phyloP scores from a whole-genome alignment of 371 early-diverging fungal species.

The Haplosporangium sp. region DNA sequence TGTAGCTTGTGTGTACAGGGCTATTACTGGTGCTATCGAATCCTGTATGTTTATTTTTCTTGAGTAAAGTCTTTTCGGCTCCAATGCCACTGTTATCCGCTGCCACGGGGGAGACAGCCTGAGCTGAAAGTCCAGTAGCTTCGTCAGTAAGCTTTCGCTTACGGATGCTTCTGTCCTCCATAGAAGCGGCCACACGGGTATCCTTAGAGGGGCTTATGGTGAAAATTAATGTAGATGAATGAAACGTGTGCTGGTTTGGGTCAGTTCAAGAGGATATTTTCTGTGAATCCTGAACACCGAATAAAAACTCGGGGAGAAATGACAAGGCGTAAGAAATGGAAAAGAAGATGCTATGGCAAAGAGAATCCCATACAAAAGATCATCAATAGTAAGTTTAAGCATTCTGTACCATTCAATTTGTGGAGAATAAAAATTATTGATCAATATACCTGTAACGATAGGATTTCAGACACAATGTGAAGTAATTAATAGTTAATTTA shows the following conservation, averaged over 20 bases:
- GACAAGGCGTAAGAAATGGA: not conserved
- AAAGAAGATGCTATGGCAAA: not conserved
- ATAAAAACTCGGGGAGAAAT: not conserved
- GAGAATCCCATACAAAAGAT: slow-evolving; percentile 1
- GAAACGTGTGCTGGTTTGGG: not conserved
- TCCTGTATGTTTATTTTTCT: slow-evolving; percentile 23
- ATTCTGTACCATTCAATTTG: no score
- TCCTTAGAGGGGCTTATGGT: slow-evolving; percentile 58
- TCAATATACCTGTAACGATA: not conserved
- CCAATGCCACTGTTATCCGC: slow-evolving; percentile 4
- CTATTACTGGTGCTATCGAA: slow-evolving; percentile 12
- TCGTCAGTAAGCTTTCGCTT: slow-evolving; percentile 58
- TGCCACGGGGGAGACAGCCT: slow-evolving; percentile 14
- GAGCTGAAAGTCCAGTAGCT: slow-evolving; percentile 30
- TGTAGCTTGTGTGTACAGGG: slow-evolving; percentile 5
- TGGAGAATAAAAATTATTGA: not conserved
- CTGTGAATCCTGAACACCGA: slow-evolving; percentile 1
- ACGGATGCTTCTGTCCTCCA: slow-evolving; percentile 59
- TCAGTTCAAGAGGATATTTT: not conserved
- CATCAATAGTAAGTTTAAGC: not conserved
- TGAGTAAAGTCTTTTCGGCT: slow-evolving; percentile 12
- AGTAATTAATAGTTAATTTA: not conserved
- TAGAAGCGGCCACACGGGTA: slow-evolving; percentile 53
- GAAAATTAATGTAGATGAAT: slow-evolving; percentile 18
- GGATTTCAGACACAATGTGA: not conserved